Percentiles rank a stretch among this genome's conserved stretches.
Conservation (phyloP, 1,284 basidiomycete species). For the Ceratobasidium papillatum region DNA sequence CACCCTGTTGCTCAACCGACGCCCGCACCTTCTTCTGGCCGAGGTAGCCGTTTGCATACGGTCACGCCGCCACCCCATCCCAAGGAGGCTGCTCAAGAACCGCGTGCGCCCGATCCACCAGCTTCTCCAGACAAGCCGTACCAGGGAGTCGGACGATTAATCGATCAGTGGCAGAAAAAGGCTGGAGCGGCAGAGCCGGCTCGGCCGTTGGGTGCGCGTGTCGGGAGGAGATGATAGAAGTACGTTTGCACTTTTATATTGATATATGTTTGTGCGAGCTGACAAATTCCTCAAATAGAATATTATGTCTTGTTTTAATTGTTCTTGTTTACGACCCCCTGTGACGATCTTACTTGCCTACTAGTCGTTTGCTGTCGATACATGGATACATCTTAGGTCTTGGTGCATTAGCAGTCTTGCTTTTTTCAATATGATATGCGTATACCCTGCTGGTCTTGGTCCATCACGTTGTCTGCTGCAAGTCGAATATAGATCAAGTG, state of each 20-base stretch:
- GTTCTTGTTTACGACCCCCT: constrained; percentile 32
- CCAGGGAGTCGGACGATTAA: constrained; percentile 79
- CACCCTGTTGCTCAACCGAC: constrained; percentile 16
- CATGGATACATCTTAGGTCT: constrained; percentile 27
- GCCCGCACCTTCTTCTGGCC: background rate
- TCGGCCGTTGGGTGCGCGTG: constrained; percentile 20
- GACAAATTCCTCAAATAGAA: background rate
- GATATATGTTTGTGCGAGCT: background rate
- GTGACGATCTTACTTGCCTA: constrained; percentile 10
- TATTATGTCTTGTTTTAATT: background rate
- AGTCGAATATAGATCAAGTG: background rate
- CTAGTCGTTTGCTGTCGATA: constrained; percentile 30
- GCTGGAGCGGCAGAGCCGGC: constrained; percentile 63
- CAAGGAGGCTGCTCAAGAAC: constrained; percentile 10
- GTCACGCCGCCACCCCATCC: constrained; percentile 31
- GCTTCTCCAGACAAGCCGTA: constrained; percentile 76
- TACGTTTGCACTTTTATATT: background rate
- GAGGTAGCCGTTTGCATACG: constrained; percentile 2
- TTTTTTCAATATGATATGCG: constrained; percentile 48
- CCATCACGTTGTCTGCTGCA: background rate
- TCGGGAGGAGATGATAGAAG: constrained; percentile 29
- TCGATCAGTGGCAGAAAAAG: constrained; percentile 84
- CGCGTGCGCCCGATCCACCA: constrained; percentile 43
- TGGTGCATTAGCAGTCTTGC: background rate
- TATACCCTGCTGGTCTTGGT: constrained; percentile 50